Base-by-base conservation (phyloP, 1,139 yeast genomes). In the Scheffersomyces stambukii region DNA sequence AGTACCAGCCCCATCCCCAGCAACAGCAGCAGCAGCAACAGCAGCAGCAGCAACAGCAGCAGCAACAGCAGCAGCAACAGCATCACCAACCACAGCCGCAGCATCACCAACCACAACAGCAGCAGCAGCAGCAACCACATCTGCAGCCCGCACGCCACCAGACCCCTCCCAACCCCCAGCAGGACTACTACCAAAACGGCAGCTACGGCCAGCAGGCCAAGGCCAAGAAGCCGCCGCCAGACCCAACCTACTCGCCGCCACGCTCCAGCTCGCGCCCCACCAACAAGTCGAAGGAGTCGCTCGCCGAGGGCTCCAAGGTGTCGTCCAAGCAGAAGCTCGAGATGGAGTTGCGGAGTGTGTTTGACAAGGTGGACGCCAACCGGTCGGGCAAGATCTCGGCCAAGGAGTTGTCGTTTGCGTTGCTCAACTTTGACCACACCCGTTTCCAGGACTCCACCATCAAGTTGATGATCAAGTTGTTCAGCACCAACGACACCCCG, bases 361-460 rank as follows among this genome's bases (percentile, higher is more conserved):
- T 77, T 42, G 77, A 71, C 33, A 67, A 68, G 34, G 79, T 74
- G 2, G 83, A 77, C 45, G 47, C 60, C 13, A 64, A 74, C 43
- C 57, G 61, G 26, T 70, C 74, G 21, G 89, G 89, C 0, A 58
- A 54, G 32, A 64, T 81, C 24, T 70, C 79, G 3, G 77, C 76
- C 27, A 53, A 54, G 10, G 91, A 81, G 53, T 62, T 81, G 32
- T 67, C 81, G 2, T 57, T 62, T 32, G 88, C 86, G 1, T 59
- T 81, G 31, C 64, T 74, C 24, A 81, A 81, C 47, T 77, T 77
- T 42, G 84, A 78, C 43, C 72, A 74, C 42, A 69, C 86, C 3
- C 65, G 72, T 38, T 81, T 81, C 49, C 75, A 75, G 42, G 67
- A 75, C 13, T 73, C 78, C 16, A 79, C 89, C 1, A 75, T 80